A percentile compares a stretch with the other conserved stretches of the same genome.
phyloP scores from a whole-genome alignment of 306 rosid genomes.

The Cucumis sativus region Cucumber_9930_V3 NC_026660.2:24629001-24629500 shows the following conservation, averaged over 20 bases:
- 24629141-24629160: conserved; percentile 66
- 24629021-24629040: conserved; percentile 12
- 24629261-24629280: conserved; percentile 80
- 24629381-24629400: conserved; percentile 16
- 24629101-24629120: conserved; percentile 84
- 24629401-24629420: conserved; percentile 22
- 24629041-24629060: conserved; percentile 12
- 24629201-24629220: conserved; percentile 65
- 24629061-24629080: conserved; percentile 31
- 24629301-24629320: conserved; percentile 65
- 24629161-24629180: conserved; percentile 82
- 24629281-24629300: conserved; percentile 73
- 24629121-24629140: conserved; percentile 67
- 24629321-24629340: conserved; percentile 51
- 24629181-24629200: conserved; percentile 58
- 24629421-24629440: conserved; percentile 20
- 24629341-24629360: conserved; percentile 22
- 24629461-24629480: conserved; percentile 49
- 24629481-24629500: conserved; percentile 38
- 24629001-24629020: conserved; percentile 4
- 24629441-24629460: conserved; percentile 33
- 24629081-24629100: conserved; percentile 53
- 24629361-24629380: conserved; percentile 7
- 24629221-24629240: conserved; percentile 66
- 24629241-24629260: conserved; percentile 64